These are phyloP conservation scores for Coix lacrymajobi DNA, from an alignment of 176 grass and related monocot species.

Conservation along the genomic window DNA sequence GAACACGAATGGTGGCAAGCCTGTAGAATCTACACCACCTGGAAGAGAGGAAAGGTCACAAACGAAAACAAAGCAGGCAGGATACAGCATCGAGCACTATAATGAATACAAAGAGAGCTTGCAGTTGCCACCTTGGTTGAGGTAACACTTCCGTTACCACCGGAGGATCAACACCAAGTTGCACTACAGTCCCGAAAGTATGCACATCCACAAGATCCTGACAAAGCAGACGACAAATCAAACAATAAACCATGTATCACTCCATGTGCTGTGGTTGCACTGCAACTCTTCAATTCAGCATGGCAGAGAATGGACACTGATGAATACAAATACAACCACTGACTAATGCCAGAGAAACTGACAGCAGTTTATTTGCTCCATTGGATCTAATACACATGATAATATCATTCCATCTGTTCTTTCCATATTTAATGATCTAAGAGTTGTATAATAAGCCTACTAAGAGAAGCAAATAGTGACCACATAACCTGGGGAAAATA, in stretches of 20 bases:
- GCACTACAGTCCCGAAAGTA: not conserved
- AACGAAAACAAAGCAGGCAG: not conserved
- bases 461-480: not conserved
- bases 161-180: not conserved
- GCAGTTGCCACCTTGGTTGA: not conserved
- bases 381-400: not conserved
- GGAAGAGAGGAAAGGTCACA: not conserved
- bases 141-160: not conserved
- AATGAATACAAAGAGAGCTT: not conserved
- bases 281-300: not conserved
- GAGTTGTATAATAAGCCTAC: not conserved
- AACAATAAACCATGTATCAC: not conserved
- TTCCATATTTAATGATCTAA: not conserved
- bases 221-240: not conserved
- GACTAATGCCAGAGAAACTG: not conserved
- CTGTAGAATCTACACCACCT: not conserved
- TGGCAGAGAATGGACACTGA: not conserved
- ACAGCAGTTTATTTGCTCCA: not conserved
- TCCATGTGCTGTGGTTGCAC: not conserved
- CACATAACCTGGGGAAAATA: not conserved
- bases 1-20: not conserved
- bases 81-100: not conserved
- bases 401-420: not conserved
- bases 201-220: slow-evolving; percentile 8
- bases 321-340: not conserved